Evolutionary conservation across 2,329 filamentous ascomycete genomes (phyloP), one percentile per base, ranked within the genome.

Genomic region (Stachybotrys elegans): DNA sequence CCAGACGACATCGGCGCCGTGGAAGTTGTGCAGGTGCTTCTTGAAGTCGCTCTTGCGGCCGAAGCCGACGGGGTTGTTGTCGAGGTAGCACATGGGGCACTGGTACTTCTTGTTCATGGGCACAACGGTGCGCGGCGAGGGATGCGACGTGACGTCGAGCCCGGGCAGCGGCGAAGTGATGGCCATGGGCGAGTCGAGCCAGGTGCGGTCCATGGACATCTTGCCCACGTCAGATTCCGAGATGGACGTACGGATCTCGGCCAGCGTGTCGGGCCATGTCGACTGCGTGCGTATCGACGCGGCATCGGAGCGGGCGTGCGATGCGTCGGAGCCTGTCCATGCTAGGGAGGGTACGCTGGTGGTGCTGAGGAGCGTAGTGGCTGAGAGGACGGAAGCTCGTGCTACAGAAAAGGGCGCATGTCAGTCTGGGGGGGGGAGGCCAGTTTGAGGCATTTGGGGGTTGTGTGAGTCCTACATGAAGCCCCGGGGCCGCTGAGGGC

Each of bases 11-110:
- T 71, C 67, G 39, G 64, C 60, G 29, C 67, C 66, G 50, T 72
- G 69, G 49, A 71, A 72, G 54, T 70, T 69, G 58, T 71, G 67
- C n/a, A 72, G 56, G 49, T 72, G 69, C 58, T 72, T 71, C 60
- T 72, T 72, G 52, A 72, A 71, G 50, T 72, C 69, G 51, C 67
- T 70, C 57, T 71, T 72, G 46, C 69, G 63, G 27, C 68, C 68
- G 40, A 71, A 72, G 27, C 68, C 68, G 20, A 71, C 68, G 14
- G 62, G 62, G 49, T 70, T 71, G 55, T 66, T 67, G 54, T 72
- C 67, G 34, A 71, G 53, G 47, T 67, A 70, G 54, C 69, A 72
- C 58, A 72, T 68, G 22, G 68, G 69, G 51, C 69, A 72, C 53
- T 71, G 65, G 37, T 68, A 67, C 48, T 68, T 69, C 48, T 69